Evolutionary conservation across 2,329 filamentous ascomycete genomes (phyloP), one percentile per base, ranked within the genome.

Genomic region (Fusarium drepaniforme): DNA sequence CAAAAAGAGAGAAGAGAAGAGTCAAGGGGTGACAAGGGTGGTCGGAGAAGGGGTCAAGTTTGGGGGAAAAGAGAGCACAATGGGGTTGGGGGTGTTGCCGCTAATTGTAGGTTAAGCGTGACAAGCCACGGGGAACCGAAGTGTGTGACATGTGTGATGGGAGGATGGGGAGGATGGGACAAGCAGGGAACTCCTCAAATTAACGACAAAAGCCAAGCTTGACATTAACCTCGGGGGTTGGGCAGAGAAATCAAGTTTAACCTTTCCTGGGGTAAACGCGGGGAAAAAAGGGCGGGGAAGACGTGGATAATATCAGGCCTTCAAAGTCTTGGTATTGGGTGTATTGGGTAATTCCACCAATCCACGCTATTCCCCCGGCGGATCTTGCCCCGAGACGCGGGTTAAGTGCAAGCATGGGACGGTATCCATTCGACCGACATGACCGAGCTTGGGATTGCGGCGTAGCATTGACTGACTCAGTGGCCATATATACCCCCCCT

Each of bases 231-330:
- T 60, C 33, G 57, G 57, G 37, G 37, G 56, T 25, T 40, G 57
- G 35, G 57, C 21, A 30, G 23, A 35, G 23, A 38, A 38, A 53
- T 53, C 49, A 53, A 33, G 49, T 53, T 53, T 53, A 53, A 53
- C 49, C 49, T 53, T 53, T 53, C 38, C 28, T 33, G 59, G 59
- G 59, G 59, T 49, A 62, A 40, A 46, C 59, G 40, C 59, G 59
- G 59, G 59, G 59, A 28, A 62, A 25, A 62, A 28, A 44, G 38
- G 38, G 37, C 23, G 38, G 37, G 38, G 37, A 44, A 44, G 25
- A n/a, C 40, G 25, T 33, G 37, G 23, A 40, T 42, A 61, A 40
- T n/a, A 21, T 61, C 38, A n/a, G 21, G 23, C 16, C 23, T 21
- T 53, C 23, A 9, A 40, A 18, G 42, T 28, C 30, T 25, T 40